Conservation (phyloP, 2,329 filamentous ascomycete genomes). For the Onygenales sp. region DNA sequence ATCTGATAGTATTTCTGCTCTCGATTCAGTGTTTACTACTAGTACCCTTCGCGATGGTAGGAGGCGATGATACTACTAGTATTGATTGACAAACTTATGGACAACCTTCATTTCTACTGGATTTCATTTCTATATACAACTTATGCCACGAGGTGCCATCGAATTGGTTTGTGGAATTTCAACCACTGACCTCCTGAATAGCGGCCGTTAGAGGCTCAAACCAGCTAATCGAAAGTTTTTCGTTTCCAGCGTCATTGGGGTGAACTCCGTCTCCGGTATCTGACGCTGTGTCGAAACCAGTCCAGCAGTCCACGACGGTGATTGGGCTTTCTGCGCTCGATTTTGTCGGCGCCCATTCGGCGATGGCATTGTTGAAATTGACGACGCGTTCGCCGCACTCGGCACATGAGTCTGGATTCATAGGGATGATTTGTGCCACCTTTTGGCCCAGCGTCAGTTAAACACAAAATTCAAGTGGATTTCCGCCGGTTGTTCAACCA, state of each 20-base stretch:
- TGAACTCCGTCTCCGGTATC: slow-evolving; percentile 1
- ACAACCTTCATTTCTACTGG: too few species aligned
- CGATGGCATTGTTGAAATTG: slow-evolving; percentile 31
- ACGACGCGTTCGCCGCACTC: slow-evolving; percentile 17
- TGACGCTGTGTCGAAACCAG: neutral
- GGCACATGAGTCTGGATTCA: slow-evolving; percentile 20
- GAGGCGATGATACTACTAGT: too few species aligned
- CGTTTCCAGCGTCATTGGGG: slow-evolving; percentile 1
- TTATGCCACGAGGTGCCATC: too few species aligned
- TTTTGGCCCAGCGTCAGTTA: neutral
- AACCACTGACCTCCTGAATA: neutral
- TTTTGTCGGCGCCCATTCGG: slow-evolving; percentile 19
- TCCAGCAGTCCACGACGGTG: slow-evolving; percentile 11
- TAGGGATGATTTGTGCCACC: slow-evolving; percentile 25
- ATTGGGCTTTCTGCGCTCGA: slow-evolving; percentile 12
- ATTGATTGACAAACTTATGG: too few species aligned
- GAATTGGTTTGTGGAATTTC: too few species aligned
- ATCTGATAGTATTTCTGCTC: too few species aligned
- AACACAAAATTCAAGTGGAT: neutral
- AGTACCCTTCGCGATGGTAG: too few species aligned
- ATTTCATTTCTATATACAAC: too few species aligned
- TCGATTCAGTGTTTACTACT: too few species aligned
- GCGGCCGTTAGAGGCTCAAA: neutral
- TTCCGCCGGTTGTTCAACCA: too few species aligned
- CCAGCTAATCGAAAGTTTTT: slow-evolving; percentile 1